phyloP scores from a whole-genome alignment of 2,329 filamentous ascomycete genomes.

The Orbilia ellipsospora region DNA sequence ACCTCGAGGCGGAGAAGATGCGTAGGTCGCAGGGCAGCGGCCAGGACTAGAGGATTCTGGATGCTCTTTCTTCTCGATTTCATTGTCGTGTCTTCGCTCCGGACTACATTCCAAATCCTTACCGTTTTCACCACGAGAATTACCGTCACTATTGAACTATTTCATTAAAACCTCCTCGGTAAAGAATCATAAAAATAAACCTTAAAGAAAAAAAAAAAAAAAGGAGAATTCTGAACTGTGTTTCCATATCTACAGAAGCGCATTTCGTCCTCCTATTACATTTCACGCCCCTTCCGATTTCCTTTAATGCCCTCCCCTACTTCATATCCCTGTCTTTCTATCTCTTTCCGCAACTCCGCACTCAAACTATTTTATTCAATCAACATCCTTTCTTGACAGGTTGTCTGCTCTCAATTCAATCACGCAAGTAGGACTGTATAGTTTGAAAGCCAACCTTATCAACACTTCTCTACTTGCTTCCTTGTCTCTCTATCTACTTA shows the following conservation, averaged over 20 bases:
- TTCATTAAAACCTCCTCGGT: background rate
- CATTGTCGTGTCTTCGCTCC: slow-evolving; percentile 51
- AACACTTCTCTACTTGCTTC: background rate
- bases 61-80: slow-evolving; percentile 55
- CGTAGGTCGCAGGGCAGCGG: slow-evolving; percentile 82
- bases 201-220: slow-evolving; percentile 12
- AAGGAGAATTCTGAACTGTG: background rate
- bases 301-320: background rate
- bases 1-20: slow-evolving; percentile 99
- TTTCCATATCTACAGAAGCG: background rate
- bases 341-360: slow-evolving; percentile 11
- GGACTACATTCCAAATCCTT: slow-evolving; percentile 30
- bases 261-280: background rate
- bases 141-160: slow-evolving; percentile 31
- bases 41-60: slow-evolving; percentile 65
- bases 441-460: background rate
- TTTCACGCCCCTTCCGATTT: background rate
- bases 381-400: slow-evolving; percentile 12
- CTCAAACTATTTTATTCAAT: slow-evolving; percentile 25
- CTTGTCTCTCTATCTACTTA: slow-evolving; percentile 14
- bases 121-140: slow-evolving; percentile 18
- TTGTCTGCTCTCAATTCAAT: slow-evolving; percentile 24
- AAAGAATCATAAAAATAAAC: background rate
- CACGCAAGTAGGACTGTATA: background rate
- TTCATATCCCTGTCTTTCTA: background rate